Conservation (phyloP, 108 stramenopile genomes). For the Cyclotella sp. region DNA sequence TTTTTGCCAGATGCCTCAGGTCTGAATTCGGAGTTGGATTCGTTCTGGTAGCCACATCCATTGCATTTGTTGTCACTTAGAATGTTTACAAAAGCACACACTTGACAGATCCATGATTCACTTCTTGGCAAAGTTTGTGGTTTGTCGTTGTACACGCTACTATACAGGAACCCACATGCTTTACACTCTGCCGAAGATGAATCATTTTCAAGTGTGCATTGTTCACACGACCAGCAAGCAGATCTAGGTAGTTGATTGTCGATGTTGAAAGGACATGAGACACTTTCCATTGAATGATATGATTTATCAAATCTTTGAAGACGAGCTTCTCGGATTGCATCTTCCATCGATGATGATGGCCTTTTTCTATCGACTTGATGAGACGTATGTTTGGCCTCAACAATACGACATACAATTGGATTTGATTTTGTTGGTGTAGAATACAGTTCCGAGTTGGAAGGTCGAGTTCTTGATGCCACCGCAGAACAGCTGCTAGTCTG, state of each 20-base stretch:
- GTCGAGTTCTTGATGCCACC: too few relatives aligned
- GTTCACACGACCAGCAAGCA: neutral
- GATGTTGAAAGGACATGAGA: neutral
- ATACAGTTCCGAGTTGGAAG: too few relatives aligned
- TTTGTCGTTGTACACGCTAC: neutral
- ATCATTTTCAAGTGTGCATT: slow-evolving; percentile 3
- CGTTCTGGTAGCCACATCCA: neutral
- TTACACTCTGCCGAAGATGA: neutral
- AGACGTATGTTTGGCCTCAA: neutral
- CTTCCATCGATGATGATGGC: neutral
- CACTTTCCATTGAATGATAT: neutral
- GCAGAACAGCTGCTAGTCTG: too few relatives aligned
- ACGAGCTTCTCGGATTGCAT: neutral
- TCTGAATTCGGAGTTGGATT: neutral
- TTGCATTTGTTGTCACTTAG: neutral
- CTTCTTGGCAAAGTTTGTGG: too few relatives aligned
- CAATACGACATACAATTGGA: too few relatives aligned
- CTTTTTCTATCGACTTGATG: neutral
- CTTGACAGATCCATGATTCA: slow-evolving; percentile 16
- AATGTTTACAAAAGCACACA: slow-evolving; percentile 23
- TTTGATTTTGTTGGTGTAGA: too few relatives aligned
- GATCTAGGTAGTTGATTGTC: neutral
- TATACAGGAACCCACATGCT: neutral
- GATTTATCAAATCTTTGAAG: neutral
- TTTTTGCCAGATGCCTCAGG: slow-evolving; percentile 13